A percentile compares a stretch with the other conserved stretches of the same genome.
These are phyloP conservation scores for Coniochaeta sp. DNA, from an alignment of 2,329 filamentous ascomycete species.

Conservation along the genomic window DNA sequence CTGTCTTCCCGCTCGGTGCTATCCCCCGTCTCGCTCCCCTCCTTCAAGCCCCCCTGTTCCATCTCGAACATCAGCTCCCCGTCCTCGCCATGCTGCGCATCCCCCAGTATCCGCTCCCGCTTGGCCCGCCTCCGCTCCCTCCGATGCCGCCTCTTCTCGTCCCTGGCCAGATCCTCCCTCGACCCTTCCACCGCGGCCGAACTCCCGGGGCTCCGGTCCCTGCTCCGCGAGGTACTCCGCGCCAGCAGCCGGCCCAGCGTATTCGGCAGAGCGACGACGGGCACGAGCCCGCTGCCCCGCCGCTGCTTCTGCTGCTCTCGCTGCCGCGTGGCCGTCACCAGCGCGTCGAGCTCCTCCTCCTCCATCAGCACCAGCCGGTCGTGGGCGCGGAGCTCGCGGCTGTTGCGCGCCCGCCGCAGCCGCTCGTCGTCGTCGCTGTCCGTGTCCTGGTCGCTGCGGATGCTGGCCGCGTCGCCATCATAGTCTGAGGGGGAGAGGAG, in stretches of 20 bases:
- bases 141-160: conserved; percentile 41
- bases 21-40: conserved; percentile 56
- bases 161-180: not conserved
- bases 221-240: conserved; percentile 29
- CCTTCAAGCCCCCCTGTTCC: conserved; percentile 70
- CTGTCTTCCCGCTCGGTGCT: conserved; percentile 56
- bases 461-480: conserved; percentile 62
- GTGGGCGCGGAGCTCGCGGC: conserved; percentile 60
- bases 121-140: conserved; percentile 45
- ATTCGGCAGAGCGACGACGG: conserved; percentile 27
- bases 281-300: conserved; percentile 21
- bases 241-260: conserved; percentile 40
- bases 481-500: conserved; percentile 58
- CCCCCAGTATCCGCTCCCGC: conserved; percentile 42
- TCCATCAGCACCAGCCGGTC: conserved; percentile 67
- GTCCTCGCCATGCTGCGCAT: conserved; percentile 57
- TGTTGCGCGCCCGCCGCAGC: conserved; percentile 57
- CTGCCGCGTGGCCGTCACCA: conserved; percentile 46
- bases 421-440: conserved; percentile 72
- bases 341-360: conserved; percentile 62
- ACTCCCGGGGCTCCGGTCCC: conserved; percentile 36
- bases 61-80: conserved; percentile 81
- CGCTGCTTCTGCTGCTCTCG: conserved; percentile 38
- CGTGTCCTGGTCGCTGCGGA: conserved; percentile 65
- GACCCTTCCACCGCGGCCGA: conserved; percentile 32